Base-by-base conservation (phyloP, 2,329 filamentous ascomycete genomes). In the Aspergillus bombycis region DNA sequence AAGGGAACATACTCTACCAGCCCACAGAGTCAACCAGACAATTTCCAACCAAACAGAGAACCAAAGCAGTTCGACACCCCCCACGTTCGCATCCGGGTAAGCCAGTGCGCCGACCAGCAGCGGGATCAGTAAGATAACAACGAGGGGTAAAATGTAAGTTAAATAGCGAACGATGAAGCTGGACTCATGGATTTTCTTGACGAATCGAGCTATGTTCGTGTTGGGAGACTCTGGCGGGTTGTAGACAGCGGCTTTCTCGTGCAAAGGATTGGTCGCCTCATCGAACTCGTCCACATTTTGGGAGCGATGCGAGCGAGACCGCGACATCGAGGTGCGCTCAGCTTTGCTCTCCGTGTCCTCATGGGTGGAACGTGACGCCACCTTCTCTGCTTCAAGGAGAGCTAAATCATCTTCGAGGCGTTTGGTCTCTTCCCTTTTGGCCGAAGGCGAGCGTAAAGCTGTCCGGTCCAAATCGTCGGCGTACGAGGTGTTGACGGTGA, bases 21-120 rank as follows among this genome's bases (percentile, higher is more conserved):
- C 89, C 94, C 94, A 98, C 0, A 97, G 83, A 0, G 93, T 93
- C 66, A 94, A 84, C 94, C 94, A 98, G 30, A 97, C 85, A 48
- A 97, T 92, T 77, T 97, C 92, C 21, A 97, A 84, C 94, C 94
- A 98, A 66, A 97, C 93, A 34, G 91, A 91, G 74, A 98, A 97
- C 94, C 94, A 98, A 64, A 93, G 81, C 52, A 97, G 81, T 66
- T 88, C 74, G 0, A 97, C 93, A 23, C 90, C 92, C 0, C 93
- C 93, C 3, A 90, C 85, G 14, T 86, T 87, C 1, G 90, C 82
- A 56, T 84, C 67, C n/a, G 82, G 80, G 65, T 85, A 90, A 1
- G 85, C 66, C 21, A 91, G 77, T 1, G 83, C 84, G 7, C 89
- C 90, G 26, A 93, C 77, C 7, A 93, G 79, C 46, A 92, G 77